These are phyloP conservation scores for Pythium utonaiense DNA, from an alignment of 352 stramenopile species.

Conservation along the genomic window DNA sequence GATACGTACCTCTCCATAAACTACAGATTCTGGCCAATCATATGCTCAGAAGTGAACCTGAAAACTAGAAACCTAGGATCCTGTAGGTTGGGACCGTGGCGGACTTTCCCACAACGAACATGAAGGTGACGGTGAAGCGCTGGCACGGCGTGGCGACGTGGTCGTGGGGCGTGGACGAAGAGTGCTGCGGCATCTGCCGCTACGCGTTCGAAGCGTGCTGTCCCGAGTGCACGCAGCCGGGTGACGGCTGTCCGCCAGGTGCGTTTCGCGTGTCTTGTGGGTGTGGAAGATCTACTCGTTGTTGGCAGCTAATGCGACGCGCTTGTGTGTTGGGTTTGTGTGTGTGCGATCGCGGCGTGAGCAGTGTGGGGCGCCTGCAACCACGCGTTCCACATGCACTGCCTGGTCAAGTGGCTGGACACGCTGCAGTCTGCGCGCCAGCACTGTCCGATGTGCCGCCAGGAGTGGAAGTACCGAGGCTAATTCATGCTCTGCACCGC, in stretches of 20 bases:
- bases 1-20: constrained; percentile 1
- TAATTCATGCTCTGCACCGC: too few species aligned
- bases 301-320: not conserved
- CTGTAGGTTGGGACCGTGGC: not conserved
- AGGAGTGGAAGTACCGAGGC: constrained; percentile 84
- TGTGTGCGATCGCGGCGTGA: not conserved
- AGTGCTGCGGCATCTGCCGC: constrained; percentile 88
- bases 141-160: constrained; percentile 90
- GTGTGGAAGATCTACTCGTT: too few species aligned
- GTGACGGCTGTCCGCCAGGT: constrained; percentile 84
- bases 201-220: constrained; percentile 83
- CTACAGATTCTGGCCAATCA: constrained; percentile 1
- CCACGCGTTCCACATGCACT: constrained; percentile 93
- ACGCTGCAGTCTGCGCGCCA: constrained; percentile 75
- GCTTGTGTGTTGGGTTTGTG: too few species aligned
- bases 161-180: constrained; percentile 89
- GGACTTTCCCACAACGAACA: constrained; percentile 19
- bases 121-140: constrained; percentile 84
- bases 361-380: constrained; percentile 87
- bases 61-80: not conserved
- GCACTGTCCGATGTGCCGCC: constrained; percentile 88
- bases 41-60: not conserved
- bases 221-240: constrained; percentile 70
- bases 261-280: not conserved
- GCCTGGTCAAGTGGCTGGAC: constrained; percentile 91